Conservation (phyloP, 2,329 filamentous ascomycete species). For the Xylaria sp. region DNA sequence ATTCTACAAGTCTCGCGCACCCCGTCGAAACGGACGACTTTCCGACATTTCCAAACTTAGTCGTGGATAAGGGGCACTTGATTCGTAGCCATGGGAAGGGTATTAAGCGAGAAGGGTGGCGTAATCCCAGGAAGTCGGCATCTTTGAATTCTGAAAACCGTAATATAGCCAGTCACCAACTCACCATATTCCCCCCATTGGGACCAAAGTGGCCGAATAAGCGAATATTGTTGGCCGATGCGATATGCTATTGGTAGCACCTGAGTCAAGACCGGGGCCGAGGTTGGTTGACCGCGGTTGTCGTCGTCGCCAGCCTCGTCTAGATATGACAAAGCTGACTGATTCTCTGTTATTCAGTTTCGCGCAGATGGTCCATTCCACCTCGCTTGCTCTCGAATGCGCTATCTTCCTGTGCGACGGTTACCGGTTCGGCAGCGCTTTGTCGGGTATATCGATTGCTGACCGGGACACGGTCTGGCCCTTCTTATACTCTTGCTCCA, state of each 20-base stretch:
- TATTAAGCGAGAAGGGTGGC: neutral
- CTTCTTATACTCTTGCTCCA: constrained; percentile 92
- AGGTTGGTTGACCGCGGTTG: neutral
- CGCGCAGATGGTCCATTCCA: neutral
- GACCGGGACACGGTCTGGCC: constrained; percentile 74
- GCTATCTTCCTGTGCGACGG: too few species aligned
- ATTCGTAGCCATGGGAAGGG: neutral
- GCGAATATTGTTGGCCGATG: neutral
- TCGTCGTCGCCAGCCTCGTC: neutral
- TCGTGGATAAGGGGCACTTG: neutral
- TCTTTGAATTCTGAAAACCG: neutral
- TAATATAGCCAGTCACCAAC: neutral
- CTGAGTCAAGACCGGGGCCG: neutral
- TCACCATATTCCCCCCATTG: neutral
- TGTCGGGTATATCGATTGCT: constrained; percentile 37
- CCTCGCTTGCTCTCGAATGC: neutral
- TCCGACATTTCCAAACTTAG: neutral
- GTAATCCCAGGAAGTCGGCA: neutral
- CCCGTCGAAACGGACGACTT: neutral
- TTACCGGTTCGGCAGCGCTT: constrained; percentile 42
- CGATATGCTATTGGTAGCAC: neutral
- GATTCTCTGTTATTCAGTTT: neutral
- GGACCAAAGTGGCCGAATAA: neutral
- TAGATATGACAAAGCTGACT: too few species aligned
- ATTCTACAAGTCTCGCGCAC: constrained; percentile 24